These are phyloP conservation scores for Penicillium sp. DNA, from an alignment of 2,329 filamentous ascomycete species.

Conservation along the genomic window DNA sequence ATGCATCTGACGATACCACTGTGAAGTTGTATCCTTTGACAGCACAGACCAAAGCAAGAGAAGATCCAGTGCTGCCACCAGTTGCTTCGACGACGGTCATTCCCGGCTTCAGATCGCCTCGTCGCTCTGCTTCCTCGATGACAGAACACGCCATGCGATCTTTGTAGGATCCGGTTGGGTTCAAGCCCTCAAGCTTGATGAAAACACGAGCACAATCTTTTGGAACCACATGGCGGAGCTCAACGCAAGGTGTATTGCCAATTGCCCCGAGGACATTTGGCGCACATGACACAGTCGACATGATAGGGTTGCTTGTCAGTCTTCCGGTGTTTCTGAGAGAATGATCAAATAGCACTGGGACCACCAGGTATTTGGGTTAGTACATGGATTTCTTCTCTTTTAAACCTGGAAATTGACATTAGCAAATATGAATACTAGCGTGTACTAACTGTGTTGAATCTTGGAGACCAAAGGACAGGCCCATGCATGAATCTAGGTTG, in stretches of 20 bases:
- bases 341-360: too few relatives aligned
- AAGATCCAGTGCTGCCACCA: constrained; percentile 72
- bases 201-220: constrained; percentile 81
- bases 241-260: constrained; percentile 82
- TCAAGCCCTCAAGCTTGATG: constrained; percentile 82
- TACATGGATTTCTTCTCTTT: too few relatives aligned
- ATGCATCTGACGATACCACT: constrained; percentile 14
- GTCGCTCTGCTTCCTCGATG: constrained; percentile 86
- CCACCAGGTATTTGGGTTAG: too few relatives aligned
- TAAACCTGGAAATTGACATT: too few relatives aligned
- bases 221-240: constrained; percentile 77
- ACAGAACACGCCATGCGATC: constrained; percentile 88
- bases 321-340: neutral
- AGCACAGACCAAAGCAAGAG: constrained; percentile 16
- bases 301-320: neutral
- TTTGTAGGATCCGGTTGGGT: constrained; percentile 83
- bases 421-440: too few relatives aligned
- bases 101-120: constrained; percentile 84
- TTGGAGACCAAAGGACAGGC: too few relatives aligned
- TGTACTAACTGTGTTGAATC: too few relatives aligned
- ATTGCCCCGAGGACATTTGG: constrained; percentile 52
- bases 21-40: constrained; percentile 14
- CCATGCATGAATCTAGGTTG: too few relatives aligned
- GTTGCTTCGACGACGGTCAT: constrained; percentile 93
- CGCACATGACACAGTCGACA: neutral